Percentiles rank a stretch among this genome's conserved stretches.
Evolutionary conservation across 768 basidiomycete species (phyloP).

Genomic region (Hygrophorus pudorinus): DNA sequence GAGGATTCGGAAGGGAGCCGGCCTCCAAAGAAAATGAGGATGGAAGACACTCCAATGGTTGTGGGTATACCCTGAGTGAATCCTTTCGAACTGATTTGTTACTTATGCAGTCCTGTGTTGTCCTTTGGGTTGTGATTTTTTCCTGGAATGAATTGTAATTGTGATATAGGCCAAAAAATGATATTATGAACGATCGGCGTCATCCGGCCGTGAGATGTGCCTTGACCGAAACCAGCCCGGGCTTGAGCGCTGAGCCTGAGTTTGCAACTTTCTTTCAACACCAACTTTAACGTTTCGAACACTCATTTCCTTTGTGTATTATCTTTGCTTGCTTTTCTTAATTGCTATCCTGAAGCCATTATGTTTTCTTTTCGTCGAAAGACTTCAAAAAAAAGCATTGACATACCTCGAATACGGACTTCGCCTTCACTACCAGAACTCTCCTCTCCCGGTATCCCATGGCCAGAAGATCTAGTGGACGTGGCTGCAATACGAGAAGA

Average conservation of each 20-base stretch:
- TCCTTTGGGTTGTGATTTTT: no score
- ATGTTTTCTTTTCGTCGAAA: slow-evolving; percentile 78
- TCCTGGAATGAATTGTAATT: no score
- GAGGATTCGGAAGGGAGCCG: slow-evolving; percentile 43
- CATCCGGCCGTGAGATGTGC: no score
- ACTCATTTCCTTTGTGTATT: neutral
- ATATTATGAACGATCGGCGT: no score
- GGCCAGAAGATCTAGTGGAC: slow-evolving; percentile 80
- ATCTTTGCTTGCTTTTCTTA: slow-evolving; percentile 6
- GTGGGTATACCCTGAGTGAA: slow-evolving; percentile 17
- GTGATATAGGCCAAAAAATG: no score
- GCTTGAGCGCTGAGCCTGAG: neutral
- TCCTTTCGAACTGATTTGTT: no score
- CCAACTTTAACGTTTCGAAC: neutral
- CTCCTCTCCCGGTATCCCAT: slow-evolving; percentile 64
- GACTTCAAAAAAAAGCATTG: slow-evolving; percentile 40
- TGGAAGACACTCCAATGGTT: slow-evolving; percentile 39
- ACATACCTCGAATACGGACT: slow-evolving; percentile 44
- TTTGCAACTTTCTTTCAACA: neutral
- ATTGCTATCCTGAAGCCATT: slow-evolving; percentile 7
- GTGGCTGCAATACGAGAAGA: slow-evolving; percentile 51
- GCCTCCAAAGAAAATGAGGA: slow-evolving; percentile 64
- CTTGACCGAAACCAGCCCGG: no score
- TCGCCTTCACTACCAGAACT: slow-evolving; percentile 78
- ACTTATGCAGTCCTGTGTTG: no score